Percentiles rank a stretch among this genome's conserved stretches.
Conservation (phyloP, 257 asterid genomes). For the Linderniella brevidens region DNA sequence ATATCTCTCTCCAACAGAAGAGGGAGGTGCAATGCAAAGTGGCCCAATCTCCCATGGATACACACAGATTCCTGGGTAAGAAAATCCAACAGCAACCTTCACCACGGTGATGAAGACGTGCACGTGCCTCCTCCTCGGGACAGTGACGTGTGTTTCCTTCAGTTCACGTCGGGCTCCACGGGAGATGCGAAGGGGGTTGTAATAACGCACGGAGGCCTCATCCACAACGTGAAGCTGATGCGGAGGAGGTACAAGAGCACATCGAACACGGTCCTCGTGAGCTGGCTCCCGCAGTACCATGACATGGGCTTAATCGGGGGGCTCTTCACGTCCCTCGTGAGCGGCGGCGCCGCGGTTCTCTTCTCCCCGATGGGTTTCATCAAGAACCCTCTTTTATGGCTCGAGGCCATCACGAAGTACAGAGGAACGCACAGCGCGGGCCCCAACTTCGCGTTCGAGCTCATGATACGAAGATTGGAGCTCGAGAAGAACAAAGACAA, state of each 20-base stretch:
- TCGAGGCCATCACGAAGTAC: conserved; percentile 32
- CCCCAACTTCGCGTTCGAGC: conserved; percentile 56
- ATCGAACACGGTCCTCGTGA: conserved; percentile 37
- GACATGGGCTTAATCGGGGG: conserved; percentile 76
- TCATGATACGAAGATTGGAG: conserved; percentile 35
- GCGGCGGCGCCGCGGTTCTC: conserved; percentile 50
- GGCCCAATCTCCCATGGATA: conserved; percentile 55
- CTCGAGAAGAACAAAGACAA: conserved; percentile 12
- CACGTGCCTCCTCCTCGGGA: too few species aligned
- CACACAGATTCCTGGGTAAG: conserved; percentile 51
- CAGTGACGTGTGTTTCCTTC: conserved; percentile 41
- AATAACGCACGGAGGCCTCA: conserved; percentile 50
- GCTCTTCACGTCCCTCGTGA: conserved; percentile 38
- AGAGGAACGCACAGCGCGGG: conserved; percentile 62
- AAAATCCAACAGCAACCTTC: conserved; percentile 17
- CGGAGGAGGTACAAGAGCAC: conserved; percentile 36
- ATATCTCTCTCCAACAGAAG: conserved; percentile 15
- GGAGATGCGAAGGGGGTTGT: conserved; percentile 62
- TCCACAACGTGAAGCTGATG: conserved; percentile 61
- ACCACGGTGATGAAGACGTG: conserved; percentile 6
- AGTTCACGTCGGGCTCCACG: conserved; percentile 60
- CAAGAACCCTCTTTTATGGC: conserved; percentile 41
- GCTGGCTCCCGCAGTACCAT: conserved; percentile 69
- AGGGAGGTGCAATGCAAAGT: conserved; percentile 12
- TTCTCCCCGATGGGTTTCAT: conserved; percentile 52